Evolutionary conservation across 2,329 filamentous ascomycete genomes (phyloP).

Genomic region (Monilinia polystroma): DNA sequence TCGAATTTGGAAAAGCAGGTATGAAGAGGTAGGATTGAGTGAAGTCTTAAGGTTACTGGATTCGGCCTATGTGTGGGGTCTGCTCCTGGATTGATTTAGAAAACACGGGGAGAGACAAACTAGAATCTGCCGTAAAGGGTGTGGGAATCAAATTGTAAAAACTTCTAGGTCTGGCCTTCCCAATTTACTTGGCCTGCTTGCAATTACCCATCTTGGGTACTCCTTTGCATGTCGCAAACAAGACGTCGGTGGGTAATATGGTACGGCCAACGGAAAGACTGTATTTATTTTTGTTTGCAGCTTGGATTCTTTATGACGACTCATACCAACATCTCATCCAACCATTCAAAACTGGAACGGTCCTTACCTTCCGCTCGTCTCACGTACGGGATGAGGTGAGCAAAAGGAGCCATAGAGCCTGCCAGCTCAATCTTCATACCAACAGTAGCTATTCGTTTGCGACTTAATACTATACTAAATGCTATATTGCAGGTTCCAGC

Average conservation of each 20-base stretch:
- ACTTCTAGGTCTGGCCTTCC: slow-evolving; percentile 4
- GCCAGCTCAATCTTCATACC: slow-evolving; percentile 11
- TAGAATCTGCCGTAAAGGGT: slow-evolving; percentile 14
- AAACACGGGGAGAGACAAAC: slow-evolving; percentile 18
- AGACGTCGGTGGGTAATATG: background rate
- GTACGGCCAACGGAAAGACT: background rate
- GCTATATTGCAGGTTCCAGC: slow-evolving; percentile 11
- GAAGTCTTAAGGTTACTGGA: slow-evolving; percentile 10
- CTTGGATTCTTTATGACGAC: background rate
- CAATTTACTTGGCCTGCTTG: slow-evolving; percentile 15
- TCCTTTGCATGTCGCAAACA: background rate
- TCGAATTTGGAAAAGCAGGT: background rate
- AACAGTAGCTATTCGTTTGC: background rate
- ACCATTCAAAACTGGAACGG: slow-evolving; percentile 24
- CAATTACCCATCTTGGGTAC: background rate
- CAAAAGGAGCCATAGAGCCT: slow-evolving; percentile 10
- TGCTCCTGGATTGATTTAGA: slow-evolving; percentile 2
- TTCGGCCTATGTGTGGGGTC: slow-evolving; percentile 4
- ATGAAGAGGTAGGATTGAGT: slow-evolving; percentile 7
- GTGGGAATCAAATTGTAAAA: slow-evolving; percentile 3
- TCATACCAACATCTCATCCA: slow-evolving; percentile 18
- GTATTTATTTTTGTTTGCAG: slow-evolving; percentile 20
- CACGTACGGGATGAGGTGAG: slow-evolving; percentile 24
- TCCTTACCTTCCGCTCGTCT: slow-evolving; percentile 26
- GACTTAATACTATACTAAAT: background rate